Evolutionary conservation across 306 rosid species (phyloP).

Genomic region (Morella rubra): DNA sequence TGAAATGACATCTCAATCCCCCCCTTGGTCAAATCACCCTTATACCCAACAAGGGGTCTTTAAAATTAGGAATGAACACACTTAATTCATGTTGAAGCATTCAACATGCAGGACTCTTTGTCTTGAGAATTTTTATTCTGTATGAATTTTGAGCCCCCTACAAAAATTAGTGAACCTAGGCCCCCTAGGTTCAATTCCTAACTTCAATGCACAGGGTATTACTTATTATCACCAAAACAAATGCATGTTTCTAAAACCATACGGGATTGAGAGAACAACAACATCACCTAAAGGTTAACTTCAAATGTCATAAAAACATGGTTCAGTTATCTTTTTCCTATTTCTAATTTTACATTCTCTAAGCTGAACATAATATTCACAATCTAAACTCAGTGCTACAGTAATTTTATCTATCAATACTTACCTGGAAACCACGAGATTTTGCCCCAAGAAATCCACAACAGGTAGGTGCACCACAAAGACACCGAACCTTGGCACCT

Average conservation of each 20-base stretch:
- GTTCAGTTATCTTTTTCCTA: background rate
- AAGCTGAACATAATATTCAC: background rate
- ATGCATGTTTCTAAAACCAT: background rate
- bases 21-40: background rate
- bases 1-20: background rate
- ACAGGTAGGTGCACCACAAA: slow-evolving; percentile 85
- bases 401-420: slow-evolving; percentile 12
- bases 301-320: background rate
- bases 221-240: background rate
- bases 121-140: too few species aligned
- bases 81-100: slow-evolving; percentile 1
- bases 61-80: background rate
- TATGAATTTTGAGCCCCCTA: too few species aligned
- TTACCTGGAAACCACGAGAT: slow-evolving; percentile 94
- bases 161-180: too few species aligned
- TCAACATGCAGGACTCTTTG: background rate
- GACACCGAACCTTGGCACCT: slow-evolving; percentile 95
- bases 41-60: background rate
- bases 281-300: background rate
- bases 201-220: background rate
- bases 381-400: slow-evolving; percentile 14
- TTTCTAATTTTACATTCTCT: background rate
- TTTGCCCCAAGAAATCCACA: slow-evolving; percentile 97
- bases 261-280: background rate
- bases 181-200: too few species aligned